These are phyloP conservation scores for Exophiala alcalophila DNA, from an alignment of 2,329 filamentous ascomycete genomes.

Conservation along the genomic window DNA sequence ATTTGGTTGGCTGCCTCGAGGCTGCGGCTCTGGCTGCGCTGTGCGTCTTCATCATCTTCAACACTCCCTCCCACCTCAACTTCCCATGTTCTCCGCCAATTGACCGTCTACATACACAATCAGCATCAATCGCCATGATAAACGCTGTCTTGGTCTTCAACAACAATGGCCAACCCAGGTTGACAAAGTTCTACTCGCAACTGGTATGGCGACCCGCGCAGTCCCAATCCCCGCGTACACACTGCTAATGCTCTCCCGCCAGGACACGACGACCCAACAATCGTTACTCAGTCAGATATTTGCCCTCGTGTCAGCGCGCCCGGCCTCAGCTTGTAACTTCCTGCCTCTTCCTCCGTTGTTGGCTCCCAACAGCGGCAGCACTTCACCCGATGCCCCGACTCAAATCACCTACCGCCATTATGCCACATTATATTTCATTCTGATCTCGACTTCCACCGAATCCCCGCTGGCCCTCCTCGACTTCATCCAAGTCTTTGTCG, in stretches of 20 bases:
- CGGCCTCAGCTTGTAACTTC: conserved; percentile 94
- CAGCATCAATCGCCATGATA: conserved; percentile 64
- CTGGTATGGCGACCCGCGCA: conserved; percentile 57
- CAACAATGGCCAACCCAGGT: conserved; percentile 89
- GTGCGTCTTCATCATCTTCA: no score
- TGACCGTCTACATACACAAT: neutral
- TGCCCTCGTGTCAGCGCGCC: conserved; percentile 85
- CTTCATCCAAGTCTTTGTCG: conserved; percentile 96
- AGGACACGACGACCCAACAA: conserved; percentile 98
- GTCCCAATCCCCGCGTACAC: neutral
- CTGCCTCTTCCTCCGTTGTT: conserved; percentile 72
- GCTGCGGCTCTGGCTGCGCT: no score
- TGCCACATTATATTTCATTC: conserved; percentile 96
- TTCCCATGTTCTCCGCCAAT: neutral
- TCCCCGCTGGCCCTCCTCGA: conserved; percentile 93
- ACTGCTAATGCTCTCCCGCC: conserved; percentile 12
- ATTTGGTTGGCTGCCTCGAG: no score
- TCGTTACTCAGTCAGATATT: conserved; percentile 97
- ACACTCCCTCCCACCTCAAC: neutral
- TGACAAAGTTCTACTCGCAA: conserved; percentile 99
- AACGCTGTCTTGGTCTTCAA: conserved; percentile 99
- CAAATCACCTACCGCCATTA: conserved; percentile 98
- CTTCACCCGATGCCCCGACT: conserved; percentile 71
- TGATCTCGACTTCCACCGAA: conserved; percentile 95
- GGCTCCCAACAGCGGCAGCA: conserved; percentile 50